Percentiles rank a stretch among this genome's conserved stretches.
phyloP scores from a whole-genome alignment of 2,329 filamentous ascomycete species.

The Albifimbria verrucaria region DNA sequence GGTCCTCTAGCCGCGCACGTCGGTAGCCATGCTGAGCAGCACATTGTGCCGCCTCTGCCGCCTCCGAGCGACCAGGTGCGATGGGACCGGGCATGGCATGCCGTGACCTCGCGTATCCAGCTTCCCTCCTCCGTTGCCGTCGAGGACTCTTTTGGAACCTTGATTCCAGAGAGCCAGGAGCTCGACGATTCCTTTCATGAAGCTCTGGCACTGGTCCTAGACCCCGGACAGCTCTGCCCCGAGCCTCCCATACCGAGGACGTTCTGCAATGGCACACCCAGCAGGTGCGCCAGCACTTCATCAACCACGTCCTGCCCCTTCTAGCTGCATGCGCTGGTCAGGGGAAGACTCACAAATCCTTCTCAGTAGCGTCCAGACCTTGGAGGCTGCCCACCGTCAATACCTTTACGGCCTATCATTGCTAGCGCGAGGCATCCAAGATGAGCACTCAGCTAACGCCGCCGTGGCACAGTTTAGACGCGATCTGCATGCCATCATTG shows the following conservation, averaged over 20 bases:
- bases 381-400: slow-evolving; percentile 57
- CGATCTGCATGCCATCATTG: slow-evolving; percentile 63
- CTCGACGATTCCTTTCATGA: slow-evolving; percentile 44
- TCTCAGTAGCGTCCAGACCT: slow-evolving; percentile 49
- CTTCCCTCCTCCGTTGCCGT: slow-evolving; percentile 53
- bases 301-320: slow-evolving; percentile 55
- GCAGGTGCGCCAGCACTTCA: slow-evolving; percentile 59
- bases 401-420: slow-evolving; percentile 54
- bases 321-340: slow-evolving; percentile 45
- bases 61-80: slow-evolving; percentile 47
- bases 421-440: slow-evolving; percentile 45
- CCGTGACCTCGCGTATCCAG: slow-evolving; percentile 54
- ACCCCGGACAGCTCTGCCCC: slow-evolving; percentile 44
- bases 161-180: slow-evolving; percentile 41
- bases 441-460: slow-evolving; percentile 29
- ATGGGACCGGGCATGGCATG: slow-evolving; percentile 62
- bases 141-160: slow-evolving; percentile 51
- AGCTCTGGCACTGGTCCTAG: slow-evolving; percentile 51
- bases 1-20: slow-evolving; percentile 25
- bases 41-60: slow-evolving; percentile 16
- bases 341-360: slow-evolving; percentile 43
- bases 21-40: slow-evolving; percentile 4
- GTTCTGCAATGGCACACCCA: slow-evolving; percentile 58
- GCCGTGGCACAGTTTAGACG: slow-evolving; percentile 51
- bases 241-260: slow-evolving; percentile 51